Conservation (phyloP, 2,329 filamentous ascomycete genomes). For the Curvularia lunata region DNA sequence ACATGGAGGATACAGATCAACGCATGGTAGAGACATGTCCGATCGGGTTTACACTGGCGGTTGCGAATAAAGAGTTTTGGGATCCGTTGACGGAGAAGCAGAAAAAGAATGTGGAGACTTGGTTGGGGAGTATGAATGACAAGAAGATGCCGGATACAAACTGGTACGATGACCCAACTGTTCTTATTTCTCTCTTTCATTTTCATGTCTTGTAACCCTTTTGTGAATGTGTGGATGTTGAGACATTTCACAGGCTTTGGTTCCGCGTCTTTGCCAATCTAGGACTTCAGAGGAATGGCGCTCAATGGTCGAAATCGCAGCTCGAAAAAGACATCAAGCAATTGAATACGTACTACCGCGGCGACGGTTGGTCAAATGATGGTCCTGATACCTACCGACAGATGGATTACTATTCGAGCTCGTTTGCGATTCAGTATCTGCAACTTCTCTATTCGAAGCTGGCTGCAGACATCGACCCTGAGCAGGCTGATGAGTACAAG, state of each 20-base stretch:
- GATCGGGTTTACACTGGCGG: conserved; percentile 74
- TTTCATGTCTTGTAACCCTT: not conserved
- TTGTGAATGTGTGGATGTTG: conserved; percentile 18
- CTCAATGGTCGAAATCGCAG: conserved; percentile 70
- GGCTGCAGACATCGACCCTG: conserved; percentile 68
- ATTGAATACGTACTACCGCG: conserved; percentile 81
- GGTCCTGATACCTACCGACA: conserved; percentile 79
- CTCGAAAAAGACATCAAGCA: conserved; percentile 79
- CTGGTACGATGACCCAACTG: conserved; percentile 50
- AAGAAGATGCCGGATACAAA: conserved; percentile 75
- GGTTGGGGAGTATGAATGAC: conserved; percentile 79
- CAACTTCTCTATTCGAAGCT: conserved; percentile 79
- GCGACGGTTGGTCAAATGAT: conserved; percentile 82
- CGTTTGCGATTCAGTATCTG: conserved; percentile 81
- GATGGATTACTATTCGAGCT: conserved; percentile 86
- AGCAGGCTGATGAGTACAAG: conserved; percentile 71
- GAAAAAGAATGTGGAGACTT: conserved; percentile 70
- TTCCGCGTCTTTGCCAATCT: conserved; percentile 85
- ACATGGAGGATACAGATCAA: conserved; percentile 77
- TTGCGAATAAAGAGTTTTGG: conserved; percentile 70
- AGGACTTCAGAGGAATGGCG: conserved; percentile 76
- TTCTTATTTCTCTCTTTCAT: not conserved
- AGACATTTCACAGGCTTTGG: conserved; percentile 68
- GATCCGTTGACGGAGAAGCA: conserved; percentile 67
- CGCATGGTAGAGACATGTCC: conserved; percentile 87